Evolutionary conservation across 768 basidiomycete species (phyloP).

Genomic region (Fibroporia radiculosa): DNA sequence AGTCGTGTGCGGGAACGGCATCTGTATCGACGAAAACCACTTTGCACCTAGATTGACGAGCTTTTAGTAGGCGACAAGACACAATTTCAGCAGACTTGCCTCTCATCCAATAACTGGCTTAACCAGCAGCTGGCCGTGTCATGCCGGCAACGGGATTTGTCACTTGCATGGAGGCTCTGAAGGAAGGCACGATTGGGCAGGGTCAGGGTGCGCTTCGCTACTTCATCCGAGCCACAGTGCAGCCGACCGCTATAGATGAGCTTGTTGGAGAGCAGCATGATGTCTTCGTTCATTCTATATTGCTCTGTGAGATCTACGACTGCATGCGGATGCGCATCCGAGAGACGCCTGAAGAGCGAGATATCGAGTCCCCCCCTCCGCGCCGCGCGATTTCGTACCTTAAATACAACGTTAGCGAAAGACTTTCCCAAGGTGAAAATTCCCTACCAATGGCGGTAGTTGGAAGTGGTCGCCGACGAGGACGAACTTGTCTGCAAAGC

Average conservation of each 20-base stretch:
- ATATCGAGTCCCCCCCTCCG: slow-evolving; percentile 82
- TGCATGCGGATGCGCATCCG: slow-evolving; percentile 78
- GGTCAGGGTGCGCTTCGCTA: slow-evolving; percentile 51
- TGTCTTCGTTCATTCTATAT: slow-evolving; percentile 95
- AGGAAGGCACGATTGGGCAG: slow-evolving; percentile 44
- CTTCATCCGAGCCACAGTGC: slow-evolving; percentile 66
- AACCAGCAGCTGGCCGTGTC: slow-evolving; percentile 60
- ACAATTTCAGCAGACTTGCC: slow-evolving; percentile 32
- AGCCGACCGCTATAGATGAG: slow-evolving; percentile 79
- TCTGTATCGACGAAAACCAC: slow-evolving; percentile 97
- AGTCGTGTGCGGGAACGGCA: slow-evolving; percentile 66
- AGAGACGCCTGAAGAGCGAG: slow-evolving; percentile 83
- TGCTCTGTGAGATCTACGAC: slow-evolving; percentile 83
- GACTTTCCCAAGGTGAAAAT: neutral
- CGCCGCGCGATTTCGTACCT: slow-evolving; percentile 80
- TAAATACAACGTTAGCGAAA: neutral
- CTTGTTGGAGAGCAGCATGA: slow-evolving; percentile 85
- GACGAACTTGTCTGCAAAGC: slow-evolving; percentile 85
- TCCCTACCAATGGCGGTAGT: slow-evolving; percentile 80
- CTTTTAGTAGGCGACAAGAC: neutral
- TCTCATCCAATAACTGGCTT: slow-evolving; percentile 50
- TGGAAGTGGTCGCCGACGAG: slow-evolving; percentile 98
- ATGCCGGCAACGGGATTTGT: slow-evolving; percentile 23
- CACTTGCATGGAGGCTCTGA: slow-evolving; percentile 32
- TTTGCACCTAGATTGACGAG: slow-evolving; percentile 49